These are phyloP conservation scores for Delonix regia DNA, from an alignment of 306 rosid species.

Conservation along the genomic window DNA sequence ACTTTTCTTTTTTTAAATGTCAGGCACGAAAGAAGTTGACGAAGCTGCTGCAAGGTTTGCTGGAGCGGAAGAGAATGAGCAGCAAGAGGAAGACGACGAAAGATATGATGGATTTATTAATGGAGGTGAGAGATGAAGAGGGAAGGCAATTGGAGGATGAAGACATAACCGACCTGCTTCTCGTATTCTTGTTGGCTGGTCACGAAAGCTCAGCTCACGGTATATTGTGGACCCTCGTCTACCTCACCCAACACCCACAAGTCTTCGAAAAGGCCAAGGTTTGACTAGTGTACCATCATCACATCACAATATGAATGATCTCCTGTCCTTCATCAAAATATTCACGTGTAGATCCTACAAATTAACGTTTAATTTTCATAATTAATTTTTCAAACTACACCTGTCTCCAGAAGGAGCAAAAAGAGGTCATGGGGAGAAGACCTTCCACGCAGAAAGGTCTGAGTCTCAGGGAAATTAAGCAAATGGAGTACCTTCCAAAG, in stretches of 20 bases:
- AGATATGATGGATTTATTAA: slow-evolving; percentile 62
- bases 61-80: slow-evolving; percentile 47
- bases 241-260: slow-evolving; percentile 57
- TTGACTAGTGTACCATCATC: background rate
- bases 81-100: slow-evolving; percentile 35
- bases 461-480: slow-evolving; percentile 52
- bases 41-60: slow-evolving; percentile 47
- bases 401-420: slow-evolving; percentile 62
- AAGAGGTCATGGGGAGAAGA: slow-evolving; percentile 49
- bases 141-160: slow-evolving; percentile 61
- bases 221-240: slow-evolving; percentile 68
- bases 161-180: slow-evolving; percentile 67
- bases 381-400: background rate
- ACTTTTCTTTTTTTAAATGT: too few relatives aligned
- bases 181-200: slow-evolving; percentile 79
- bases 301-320: background rate
- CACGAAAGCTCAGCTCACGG: slow-evolving; percentile 87
- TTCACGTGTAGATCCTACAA: too few relatives aligned
- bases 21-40: slow-evolving; percentile 73
- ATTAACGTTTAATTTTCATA: background rate
- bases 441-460: slow-evolving; percentile 54
- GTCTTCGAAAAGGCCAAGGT: slow-evolving; percentile 63
- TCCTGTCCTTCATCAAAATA: background rate
- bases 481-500: slow-evolving; percentile 68
- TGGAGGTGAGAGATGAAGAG: slow-evolving; percentile 70